A percentile compares a stretch with the other conserved stretches of the same genome.
Conservation (phyloP, 345 rosid genomes). For the Excoecaria cochinchinensis region DNA sequence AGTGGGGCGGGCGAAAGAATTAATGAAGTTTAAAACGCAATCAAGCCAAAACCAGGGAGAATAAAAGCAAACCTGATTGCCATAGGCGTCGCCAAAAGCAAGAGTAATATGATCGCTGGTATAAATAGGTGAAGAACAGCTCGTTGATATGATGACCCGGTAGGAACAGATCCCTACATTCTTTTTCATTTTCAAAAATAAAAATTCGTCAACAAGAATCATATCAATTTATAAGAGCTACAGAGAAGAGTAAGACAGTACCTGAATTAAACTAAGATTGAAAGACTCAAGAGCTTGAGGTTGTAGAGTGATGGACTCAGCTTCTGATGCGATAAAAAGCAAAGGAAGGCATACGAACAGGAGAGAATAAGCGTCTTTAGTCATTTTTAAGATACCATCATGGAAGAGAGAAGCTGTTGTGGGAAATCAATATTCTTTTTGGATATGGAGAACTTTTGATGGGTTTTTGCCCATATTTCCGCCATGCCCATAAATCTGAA, state of each 20-base stretch:
- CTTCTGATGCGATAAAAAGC: conserved; percentile 16
- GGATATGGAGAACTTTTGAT: no score
- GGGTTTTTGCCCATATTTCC: no score
- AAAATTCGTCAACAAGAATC: no score
- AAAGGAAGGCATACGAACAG: conserved; percentile 26
- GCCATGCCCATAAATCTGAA: no score
- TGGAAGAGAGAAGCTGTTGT: neutral
- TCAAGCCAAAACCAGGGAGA: conserved; percentile 3
- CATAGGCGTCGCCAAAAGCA: conserved; percentile 72
- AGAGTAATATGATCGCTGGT: conserved; percentile 76
- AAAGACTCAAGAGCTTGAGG: conserved; percentile 49
- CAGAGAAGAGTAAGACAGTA: neutral
- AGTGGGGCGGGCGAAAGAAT: neutral
- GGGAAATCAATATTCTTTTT: no score
- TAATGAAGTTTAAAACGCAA: no score
- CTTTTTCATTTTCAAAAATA: neutral
- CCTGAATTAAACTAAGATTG: conserved; percentile 70
- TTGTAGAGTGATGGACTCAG: conserved; percentile 28
- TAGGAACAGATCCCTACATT: conserved; percentile 47
- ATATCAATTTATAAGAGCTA: neutral
- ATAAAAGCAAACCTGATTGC: conserved; percentile 52
- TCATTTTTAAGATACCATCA: conserved; percentile 15
- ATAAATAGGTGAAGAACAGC: conserved; percentile 54
- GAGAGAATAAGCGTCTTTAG: conserved; percentile 12
- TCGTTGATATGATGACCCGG: conserved; percentile 36